phyloP scores from a whole-genome alignment of 768 basidiomycete species.

The Termitomyces bulborhizus region DNA sequence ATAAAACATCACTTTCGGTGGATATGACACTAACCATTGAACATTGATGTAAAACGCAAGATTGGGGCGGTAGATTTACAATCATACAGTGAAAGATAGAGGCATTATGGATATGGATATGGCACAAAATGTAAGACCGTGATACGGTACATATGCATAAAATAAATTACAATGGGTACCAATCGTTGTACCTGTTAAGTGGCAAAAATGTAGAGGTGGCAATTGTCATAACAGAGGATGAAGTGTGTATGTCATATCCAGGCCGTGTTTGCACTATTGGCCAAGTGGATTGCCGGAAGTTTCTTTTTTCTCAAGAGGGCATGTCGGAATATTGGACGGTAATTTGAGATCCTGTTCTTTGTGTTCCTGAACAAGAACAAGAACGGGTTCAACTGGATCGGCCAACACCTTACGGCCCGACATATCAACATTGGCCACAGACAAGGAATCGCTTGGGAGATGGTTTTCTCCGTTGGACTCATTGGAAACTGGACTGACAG shows the following conservation, averaged over 20 bases:
- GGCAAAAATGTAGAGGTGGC: not conserved
- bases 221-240: not conserved
- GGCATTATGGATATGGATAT: not conserved
- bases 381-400: conserved; percentile 10
- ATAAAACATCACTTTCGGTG: not conserved
- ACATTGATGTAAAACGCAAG: not conserved
- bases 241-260: not conserved
- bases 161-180: not conserved
- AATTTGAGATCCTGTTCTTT: conserved; percentile 4
- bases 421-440: conserved; percentile 1
- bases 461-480: conserved; percentile 5
- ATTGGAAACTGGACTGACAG: conserved; percentile 1
- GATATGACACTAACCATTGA: not conserved
- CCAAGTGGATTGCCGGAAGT: not conserved
- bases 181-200: not conserved
- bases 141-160: not conserved
- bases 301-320: not conserved
- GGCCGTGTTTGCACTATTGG: not conserved
- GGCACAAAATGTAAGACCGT: not conserved
- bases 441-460: not conserved
- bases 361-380: not conserved
- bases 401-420: conserved; percentile 8
- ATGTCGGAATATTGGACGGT: not conserved
- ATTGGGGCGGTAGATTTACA: not conserved
- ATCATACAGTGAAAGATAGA: not conserved